Conservation (phyloP, 768 basidiomycete genomes). For the Epithele typhae region DNA sequence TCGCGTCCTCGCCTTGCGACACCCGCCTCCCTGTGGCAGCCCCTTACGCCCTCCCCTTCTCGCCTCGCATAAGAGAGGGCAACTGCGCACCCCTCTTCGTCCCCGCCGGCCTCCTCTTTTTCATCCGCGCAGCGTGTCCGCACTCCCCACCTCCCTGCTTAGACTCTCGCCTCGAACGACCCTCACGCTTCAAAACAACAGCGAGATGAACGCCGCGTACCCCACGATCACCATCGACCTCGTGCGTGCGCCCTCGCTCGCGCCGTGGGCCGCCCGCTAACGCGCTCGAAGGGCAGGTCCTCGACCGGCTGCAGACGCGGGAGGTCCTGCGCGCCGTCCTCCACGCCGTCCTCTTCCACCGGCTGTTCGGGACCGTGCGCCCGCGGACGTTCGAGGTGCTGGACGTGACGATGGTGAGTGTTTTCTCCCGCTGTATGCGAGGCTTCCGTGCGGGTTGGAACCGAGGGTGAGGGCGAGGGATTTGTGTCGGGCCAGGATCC, state of each 20-base stretch:
- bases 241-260: slow-evolving; percentile 23
- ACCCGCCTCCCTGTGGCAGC: too few species aligned
- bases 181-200: too few species aligned
- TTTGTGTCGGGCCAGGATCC: too few species aligned
- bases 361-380: slow-evolving; percentile 75
- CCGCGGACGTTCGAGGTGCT: slow-evolving; percentile 75
- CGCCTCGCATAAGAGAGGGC: too few species aligned
- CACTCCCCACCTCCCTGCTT: too few species aligned
- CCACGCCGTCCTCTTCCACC: slow-evolving; percentile 82
- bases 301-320: slow-evolving; percentile 68
- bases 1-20: too few species aligned
- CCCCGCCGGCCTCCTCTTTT: too few species aligned
- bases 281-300: slow-evolving; percentile 39
- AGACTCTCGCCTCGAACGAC: too few species aligned
- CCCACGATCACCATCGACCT: slow-evolving; percentile 50
- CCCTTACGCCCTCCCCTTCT: too few species aligned
- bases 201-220: slow-evolving; percentile 22
- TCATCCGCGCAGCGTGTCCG: too few species aligned
- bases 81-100: too few species aligned
- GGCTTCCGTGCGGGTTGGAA: too few species aligned
- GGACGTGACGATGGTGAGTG: slow-evolving; percentile 76
- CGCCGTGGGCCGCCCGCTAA: slow-evolving; percentile 3
- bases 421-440: not conserved
- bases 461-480: not conserved
- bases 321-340: slow-evolving; percentile 74